A percentile compares a stretch with the other conserved stretches of the same genome.
Evolutionary conservation across 2,329 filamentous ascomycete genomes (phyloP).

Genomic region (Venturia asperata): DNA sequence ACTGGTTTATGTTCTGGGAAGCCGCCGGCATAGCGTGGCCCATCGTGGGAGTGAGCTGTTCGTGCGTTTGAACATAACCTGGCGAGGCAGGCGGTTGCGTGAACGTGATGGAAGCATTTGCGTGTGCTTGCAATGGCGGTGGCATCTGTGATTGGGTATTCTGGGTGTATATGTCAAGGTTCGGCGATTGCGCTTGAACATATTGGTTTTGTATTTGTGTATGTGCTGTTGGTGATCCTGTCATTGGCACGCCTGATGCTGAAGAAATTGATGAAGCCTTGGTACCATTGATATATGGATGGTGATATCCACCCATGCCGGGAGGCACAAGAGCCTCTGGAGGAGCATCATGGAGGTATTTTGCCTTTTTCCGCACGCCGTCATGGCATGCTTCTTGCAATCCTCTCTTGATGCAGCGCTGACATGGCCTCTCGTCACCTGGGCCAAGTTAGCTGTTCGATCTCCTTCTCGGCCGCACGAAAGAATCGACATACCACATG

Average conservation of each 20-base stretch:
- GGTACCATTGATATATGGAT: slow-evolving; percentile 39
- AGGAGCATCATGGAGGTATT: slow-evolving; percentile 95
- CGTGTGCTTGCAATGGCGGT: slow-evolving; percentile 39
- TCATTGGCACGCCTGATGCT: slow-evolving; percentile 19
- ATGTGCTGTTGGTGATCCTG: slow-evolving; percentile 15
- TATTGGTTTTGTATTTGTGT: slow-evolving; percentile 14
- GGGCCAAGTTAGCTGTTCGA: slow-evolving; percentile 16
- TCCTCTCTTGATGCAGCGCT: slow-evolving; percentile 87
- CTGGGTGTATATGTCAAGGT: slow-evolving; percentile 34
- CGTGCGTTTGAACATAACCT: slow-evolving; percentile 50
- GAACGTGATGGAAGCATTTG: slow-evolving; percentile 49
- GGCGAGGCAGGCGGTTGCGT: slow-evolving; percentile 70
- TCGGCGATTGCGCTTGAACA: slow-evolving; percentile 13
- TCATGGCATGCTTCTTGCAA: slow-evolving; percentile 89
- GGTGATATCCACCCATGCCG: slow-evolving; percentile 66
- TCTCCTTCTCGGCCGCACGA: slow-evolving; percentile 12
- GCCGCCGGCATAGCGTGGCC: slow-evolving; percentile 36
- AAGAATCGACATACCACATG: slow-evolving; percentile 71
- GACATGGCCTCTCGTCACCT: slow-evolving; percentile 94
- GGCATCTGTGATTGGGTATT: slow-evolving; percentile 36
- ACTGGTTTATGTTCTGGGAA: slow-evolving; percentile 38
- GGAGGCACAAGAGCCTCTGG: slow-evolving; percentile 73
- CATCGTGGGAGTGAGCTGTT: slow-evolving; percentile 13
- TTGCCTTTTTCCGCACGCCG: slow-evolving; percentile 95
- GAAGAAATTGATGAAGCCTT: slow-evolving; percentile 28